Evolutionary conservation across 2,329 filamentous ascomycete species (phyloP), one percentile per base, ranked within the genome.

Genomic region (Ascosphaera aggregata): DNA sequence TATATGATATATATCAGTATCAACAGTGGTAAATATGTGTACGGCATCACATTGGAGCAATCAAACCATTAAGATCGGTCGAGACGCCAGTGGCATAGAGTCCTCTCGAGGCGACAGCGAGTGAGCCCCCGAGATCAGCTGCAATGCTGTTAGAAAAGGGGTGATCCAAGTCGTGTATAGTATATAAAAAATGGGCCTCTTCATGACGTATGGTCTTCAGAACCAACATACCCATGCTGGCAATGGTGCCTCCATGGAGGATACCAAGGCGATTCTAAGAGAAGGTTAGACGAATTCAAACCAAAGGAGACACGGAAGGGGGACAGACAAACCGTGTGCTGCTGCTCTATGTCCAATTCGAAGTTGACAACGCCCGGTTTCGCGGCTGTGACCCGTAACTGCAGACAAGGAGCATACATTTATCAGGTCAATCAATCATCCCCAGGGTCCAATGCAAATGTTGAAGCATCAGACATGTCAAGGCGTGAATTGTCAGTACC

Each of bases 181-280:
- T n/a, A n/a, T n/a, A n/a, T n/a, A n/a, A n/a, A n/a, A n/a, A n/a
- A n/a, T n/a, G n/a, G n/a, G n/a, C n/a, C n/a, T n/a, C n/a, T n/a
- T 17, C 17, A 17, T 34, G 11, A 18, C 8, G 24, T 11, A 22
- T 8, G 11, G 17, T 5, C 30, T 32, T 32, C n/a, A n/a, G 4
- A 30, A 18, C 20, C 19, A 16, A 42, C 52, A 39, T 54, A 62
- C 61, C 61, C 63, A 67, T 65, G 50, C 68, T 71, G 3, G 73
- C 73, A 43, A 78, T 72, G 1, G 73, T 75, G 13, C 72, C 73
- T 42, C 73, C 73, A 55, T 78, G 73, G 24, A 77, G 64, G 44
- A 74, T 77, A 27, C 67, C 66, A 16, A 78, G 57, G 13, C 73
- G 65, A 47, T 77, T 77, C 69, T 74, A 43, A 11, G 16, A 18